Percentiles rank a stretch among this genome's conserved stretches.
These are phyloP conservation scores for Desmodesmus armatus DNA, from an alignment of 139 green algal genomes.

Conservation along the genomic window DNA sequence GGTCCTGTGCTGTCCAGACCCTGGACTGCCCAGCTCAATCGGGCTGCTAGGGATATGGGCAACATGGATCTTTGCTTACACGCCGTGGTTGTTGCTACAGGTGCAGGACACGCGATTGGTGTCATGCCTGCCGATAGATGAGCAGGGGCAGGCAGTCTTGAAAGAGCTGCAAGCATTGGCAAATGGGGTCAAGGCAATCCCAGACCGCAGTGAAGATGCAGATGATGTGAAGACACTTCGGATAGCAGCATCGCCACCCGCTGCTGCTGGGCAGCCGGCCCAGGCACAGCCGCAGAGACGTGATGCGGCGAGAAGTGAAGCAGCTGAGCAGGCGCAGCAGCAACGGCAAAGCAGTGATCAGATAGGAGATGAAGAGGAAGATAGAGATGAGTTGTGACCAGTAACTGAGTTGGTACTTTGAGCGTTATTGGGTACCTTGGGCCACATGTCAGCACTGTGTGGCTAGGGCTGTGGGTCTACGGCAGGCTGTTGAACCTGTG, in stretches of 20 bases:
- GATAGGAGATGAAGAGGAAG: too few species aligned
- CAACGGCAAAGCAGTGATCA: not conserved
- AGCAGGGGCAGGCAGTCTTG: not conserved
- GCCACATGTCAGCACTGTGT: too few species aligned
- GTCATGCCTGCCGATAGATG: not conserved
- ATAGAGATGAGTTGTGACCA: too few species aligned
- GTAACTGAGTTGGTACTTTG: too few species aligned
- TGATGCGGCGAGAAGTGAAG: not conserved
- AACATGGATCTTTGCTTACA: not conserved
- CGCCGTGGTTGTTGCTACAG: not conserved
- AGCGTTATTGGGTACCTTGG: too few species aligned
- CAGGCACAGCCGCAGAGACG: not conserved
- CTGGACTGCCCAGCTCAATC: not conserved
- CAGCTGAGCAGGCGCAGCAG: not conserved
- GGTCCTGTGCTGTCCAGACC: too few species aligned
- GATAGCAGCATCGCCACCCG: not conserved
- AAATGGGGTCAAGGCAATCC: not conserved
- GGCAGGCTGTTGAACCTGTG: too few species aligned
- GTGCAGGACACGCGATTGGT: slow-evolving; percentile 1
- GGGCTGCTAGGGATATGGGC: not conserved
- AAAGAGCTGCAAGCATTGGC: not conserved
- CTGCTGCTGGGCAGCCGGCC: not conserved
- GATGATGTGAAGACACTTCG: not conserved
- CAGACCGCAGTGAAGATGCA: not conserved
- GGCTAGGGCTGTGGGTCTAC: too few species aligned